Evolutionary conservation across 331 rosid species (phyloP).

Genomic region (Cydonia oblonga): DNA sequence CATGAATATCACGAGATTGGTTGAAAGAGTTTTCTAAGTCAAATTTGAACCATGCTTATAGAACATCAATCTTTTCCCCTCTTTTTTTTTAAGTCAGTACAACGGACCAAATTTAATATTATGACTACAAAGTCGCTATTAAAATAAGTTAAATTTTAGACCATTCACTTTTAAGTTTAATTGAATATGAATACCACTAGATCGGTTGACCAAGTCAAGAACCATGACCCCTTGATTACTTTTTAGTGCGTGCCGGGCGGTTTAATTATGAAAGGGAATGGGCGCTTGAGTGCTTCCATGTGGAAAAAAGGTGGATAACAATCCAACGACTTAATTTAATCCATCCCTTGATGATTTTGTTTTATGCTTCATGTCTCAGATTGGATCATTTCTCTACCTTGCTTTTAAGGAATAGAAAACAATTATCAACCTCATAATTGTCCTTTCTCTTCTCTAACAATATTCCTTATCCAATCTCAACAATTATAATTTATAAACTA

Average conservation of each 20-base stretch:
- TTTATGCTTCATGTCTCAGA: background rate
- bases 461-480: background rate
- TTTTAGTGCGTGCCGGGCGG: background rate
- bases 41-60: too few species aligned
- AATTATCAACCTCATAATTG: background rate
- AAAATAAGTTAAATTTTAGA: too few species aligned
- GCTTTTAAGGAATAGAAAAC: background rate
- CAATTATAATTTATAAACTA: too few species aligned
- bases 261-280: background rate
- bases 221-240: background rate
- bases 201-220: background rate
- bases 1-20: too few species aligned
- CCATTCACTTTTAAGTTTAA: too few species aligned
- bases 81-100: too few species aligned
- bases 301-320: background rate
- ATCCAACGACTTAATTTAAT: too few species aligned
- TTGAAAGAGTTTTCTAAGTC: too few species aligned
- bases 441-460: background rate
- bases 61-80: too few species aligned
- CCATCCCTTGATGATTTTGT: background rate
- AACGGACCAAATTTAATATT: too few species aligned
- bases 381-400: background rate
- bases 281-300: background rate
- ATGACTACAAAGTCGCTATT: too few species aligned
- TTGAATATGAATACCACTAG: too few species aligned